Conservation (phyloP, 108 stramenopile species). For the Cyclotella sp. region DNA sequence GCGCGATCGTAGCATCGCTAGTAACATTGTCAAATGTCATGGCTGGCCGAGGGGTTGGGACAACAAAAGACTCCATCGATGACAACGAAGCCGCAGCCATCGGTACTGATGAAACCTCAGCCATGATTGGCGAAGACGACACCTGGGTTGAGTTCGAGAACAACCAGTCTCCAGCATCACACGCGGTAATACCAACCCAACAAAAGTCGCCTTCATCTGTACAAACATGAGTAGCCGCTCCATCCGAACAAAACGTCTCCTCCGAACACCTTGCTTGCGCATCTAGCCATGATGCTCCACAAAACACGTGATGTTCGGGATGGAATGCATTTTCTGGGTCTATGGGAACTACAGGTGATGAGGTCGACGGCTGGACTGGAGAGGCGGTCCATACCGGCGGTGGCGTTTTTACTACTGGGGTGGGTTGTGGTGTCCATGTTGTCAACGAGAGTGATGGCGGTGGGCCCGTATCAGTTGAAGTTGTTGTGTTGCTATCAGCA, state of each 20-base stretch:
- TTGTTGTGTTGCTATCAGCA: not conserved
- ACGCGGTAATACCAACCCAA: conserved; percentile 43
- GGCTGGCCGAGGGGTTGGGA: conserved; percentile 2
- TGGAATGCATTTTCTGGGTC: conserved; percentile 3
- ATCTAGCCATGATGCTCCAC: conserved; percentile 33
- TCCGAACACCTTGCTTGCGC: conserved; percentile 35
- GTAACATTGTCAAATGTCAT: not conserved
- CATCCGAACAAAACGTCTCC: conserved; percentile 46
- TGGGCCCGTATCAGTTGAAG: not conserved
- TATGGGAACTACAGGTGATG: not conserved
- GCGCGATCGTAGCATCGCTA: not conserved
- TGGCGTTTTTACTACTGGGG: conserved; percentile 5
- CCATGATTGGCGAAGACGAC: not conserved
- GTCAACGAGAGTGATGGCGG: conserved; percentile 2
- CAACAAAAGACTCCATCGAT: not conserved
- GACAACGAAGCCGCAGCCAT: not conserved
- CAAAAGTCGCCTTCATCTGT: conserved; percentile 18
- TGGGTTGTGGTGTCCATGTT: conserved; percentile 13
- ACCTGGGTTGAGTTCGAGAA: not conserved
- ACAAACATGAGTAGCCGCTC: conserved; percentile 40
- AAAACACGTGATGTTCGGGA: conserved; percentile 34
- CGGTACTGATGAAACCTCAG: not conserved
- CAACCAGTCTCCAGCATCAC: conserved; percentile 39
- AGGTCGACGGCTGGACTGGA: conserved; percentile 10
- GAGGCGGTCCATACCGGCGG: conserved; percentile 8